Evolutionary conservation across 164 flowering plant species (phyloP).

Genomic region (Vitis labrusca): DNA sequence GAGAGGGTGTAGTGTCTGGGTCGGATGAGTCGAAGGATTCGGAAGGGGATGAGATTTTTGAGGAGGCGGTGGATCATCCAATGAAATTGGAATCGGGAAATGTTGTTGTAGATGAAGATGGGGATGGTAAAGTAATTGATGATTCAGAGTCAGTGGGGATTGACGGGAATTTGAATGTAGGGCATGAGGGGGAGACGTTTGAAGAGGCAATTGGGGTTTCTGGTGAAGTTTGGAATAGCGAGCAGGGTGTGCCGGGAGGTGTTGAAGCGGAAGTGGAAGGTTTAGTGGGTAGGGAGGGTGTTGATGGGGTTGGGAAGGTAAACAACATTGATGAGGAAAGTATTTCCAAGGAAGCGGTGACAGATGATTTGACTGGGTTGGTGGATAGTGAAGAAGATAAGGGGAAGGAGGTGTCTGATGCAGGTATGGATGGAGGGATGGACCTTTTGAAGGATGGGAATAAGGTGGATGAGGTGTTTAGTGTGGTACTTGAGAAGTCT

Average conservation of each 20-base stretch:
- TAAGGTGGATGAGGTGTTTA: constrained; percentile 14
- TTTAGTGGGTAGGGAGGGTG: constrained; percentile 10
- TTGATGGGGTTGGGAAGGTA: constrained; percentile 2
- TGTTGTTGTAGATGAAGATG: constrained; percentile 15
- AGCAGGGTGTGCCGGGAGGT: constrained; percentile 3
- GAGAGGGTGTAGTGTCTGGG: constrained; percentile 20
- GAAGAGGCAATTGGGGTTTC: constrained; percentile 46
- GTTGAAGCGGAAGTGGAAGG: constrained; percentile 18
- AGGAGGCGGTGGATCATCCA: constrained; percentile 42
- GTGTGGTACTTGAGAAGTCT: constrained; percentile 20
- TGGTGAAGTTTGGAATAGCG: constrained; percentile 8
- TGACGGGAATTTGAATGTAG: constrained; percentile 21
- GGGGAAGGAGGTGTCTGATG: constrained; percentile 13
- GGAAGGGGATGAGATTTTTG: constrained; percentile 54
- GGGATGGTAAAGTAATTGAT: constrained; percentile 5
- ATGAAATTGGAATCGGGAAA: constrained; percentile 11
- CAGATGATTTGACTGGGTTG: constrained; percentile 16
- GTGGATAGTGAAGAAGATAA: constrained; percentile 14
- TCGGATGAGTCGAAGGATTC: constrained; percentile 30
- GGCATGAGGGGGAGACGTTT: constrained; percentile 32
- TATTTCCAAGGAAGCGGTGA: constrained; percentile 1
- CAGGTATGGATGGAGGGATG: constrained; percentile 15
- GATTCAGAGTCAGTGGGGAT: constrained; percentile 9
- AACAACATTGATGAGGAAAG: constrained; percentile 27
- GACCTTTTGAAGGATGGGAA: constrained; percentile 11